These are phyloP conservation scores for Sphagnurus paluster DNA, from an alignment of 1,284 basidiomycete genomes.

Conservation along the genomic window DNA sequence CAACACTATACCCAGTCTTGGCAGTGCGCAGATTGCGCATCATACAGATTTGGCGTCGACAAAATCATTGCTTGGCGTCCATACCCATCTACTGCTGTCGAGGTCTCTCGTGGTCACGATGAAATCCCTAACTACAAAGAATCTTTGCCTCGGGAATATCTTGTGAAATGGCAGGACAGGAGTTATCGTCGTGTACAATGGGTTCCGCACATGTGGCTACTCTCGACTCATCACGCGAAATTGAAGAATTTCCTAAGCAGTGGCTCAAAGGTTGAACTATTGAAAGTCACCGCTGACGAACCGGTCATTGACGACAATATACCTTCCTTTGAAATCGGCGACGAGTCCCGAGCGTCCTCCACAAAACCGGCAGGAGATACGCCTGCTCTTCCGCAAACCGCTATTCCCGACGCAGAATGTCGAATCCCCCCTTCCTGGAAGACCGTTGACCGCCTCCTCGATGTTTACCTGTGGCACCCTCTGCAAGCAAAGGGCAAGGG, in stretches of 20 bases:
- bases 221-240: constrained; percentile 58
- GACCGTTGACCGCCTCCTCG: constrained; percentile 79
- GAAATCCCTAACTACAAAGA: constrained; percentile 57
- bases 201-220: constrained; percentile 91
- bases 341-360: constrained; percentile 32
- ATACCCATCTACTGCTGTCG: constrained; percentile 60
- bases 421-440: constrained; percentile 76
- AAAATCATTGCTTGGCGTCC: constrained; percentile 92
- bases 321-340: constrained; percentile 34
- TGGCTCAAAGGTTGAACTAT: constrained; percentile 70
- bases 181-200: constrained; percentile 80
- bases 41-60: constrained; percentile 73
- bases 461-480: constrained; percentile 65
- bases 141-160: constrained; percentile 79
- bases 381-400: constrained; percentile 30
- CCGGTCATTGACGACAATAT: constrained; percentile 27
- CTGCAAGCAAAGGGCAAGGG: constrained; percentile 20
- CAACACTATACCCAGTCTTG: constrained; percentile 60
- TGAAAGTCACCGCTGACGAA: constrained; percentile 45
- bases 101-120: constrained; percentile 41
- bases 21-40: constrained; percentile 80
- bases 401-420: constrained; percentile 60
- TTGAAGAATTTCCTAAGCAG: constrained; percentile 75
- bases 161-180: constrained; percentile 82
- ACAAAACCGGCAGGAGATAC: constrained; percentile 26